Evolutionary conservation across 306 rosid species (phyloP).

Genomic region (Nissolia schottii): DNA sequence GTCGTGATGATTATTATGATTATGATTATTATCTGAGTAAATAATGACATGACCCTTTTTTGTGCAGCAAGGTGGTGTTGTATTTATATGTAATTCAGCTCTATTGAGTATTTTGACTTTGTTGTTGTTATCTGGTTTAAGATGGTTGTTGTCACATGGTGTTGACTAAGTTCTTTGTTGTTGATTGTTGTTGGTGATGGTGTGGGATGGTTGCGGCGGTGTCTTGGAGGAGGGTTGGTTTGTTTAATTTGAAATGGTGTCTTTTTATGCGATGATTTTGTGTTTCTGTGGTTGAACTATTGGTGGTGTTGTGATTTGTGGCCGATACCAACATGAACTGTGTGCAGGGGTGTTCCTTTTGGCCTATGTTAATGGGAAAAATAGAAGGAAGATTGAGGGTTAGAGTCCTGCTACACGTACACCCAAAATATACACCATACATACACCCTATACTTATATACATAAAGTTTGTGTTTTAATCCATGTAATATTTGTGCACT

Average conservation of each 20-base stretch:
- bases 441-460: too few species aligned
- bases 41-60: neutral
- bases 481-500: too few species aligned
- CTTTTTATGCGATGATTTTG: neutral
- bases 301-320: neutral
- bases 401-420: too few species aligned
- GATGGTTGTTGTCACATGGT: neutral
- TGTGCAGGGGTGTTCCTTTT: neutral
- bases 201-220: neutral
- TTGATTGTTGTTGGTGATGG: neutral
- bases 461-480: too few species aligned
- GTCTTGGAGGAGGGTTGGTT: neutral
- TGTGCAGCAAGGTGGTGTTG: neutral
- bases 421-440: too few species aligned
- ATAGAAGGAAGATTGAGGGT: neutral
- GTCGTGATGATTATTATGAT: neutral
- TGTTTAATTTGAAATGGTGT: neutral
- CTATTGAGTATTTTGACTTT: neutral
- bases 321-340: neutral
- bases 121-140: neutral
- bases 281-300: neutral
- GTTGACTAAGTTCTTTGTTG: neutral
- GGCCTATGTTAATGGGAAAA: neutral
- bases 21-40: neutral
- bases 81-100: constrained; percentile 15